phyloP scores from a whole-genome alignment of 352 stramenopile species.

The Nothophytophthora sp. region DNA sequence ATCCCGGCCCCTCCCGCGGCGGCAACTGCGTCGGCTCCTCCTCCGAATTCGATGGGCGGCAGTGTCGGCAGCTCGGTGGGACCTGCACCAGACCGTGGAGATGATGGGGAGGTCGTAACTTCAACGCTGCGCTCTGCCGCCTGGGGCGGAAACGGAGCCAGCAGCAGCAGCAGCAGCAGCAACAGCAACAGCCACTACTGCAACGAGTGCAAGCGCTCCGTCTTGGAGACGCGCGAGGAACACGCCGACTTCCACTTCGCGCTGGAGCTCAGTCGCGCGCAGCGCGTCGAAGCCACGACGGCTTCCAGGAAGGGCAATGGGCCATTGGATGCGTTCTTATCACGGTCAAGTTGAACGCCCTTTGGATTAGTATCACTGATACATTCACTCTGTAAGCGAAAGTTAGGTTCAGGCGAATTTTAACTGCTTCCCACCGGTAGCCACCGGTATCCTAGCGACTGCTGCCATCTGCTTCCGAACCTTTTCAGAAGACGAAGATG shows the following conservation, averaged over 20 bases:
- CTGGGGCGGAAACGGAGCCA: too few species aligned
- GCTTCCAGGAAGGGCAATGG: constrained; percentile 26
- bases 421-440: too few species aligned
- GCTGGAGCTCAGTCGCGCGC: constrained; percentile 36
- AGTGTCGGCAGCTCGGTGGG: too few species aligned
- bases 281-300: constrained; percentile 17
- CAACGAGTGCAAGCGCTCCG: constrained; percentile 29
- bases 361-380: background rate
- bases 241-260: constrained; percentile 69
- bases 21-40: constrained; percentile 2
- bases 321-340: constrained; percentile 53
- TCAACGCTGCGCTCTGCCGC: too few species aligned
- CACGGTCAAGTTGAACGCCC: constrained; percentile 5
- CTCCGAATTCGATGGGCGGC: too few species aligned
- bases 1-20: background rate
- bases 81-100: too few species aligned
- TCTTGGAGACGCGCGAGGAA: constrained; percentile 39
- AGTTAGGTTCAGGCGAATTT: too few species aligned
- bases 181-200: constrained; percentile 29
- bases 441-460: too few species aligned
- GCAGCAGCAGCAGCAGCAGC: background rate
- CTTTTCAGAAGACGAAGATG: too few species aligned
- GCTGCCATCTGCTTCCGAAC: too few species aligned
- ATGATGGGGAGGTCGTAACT: too few species aligned
- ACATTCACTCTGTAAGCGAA: background rate